Conservation (phyloP, 2,329 filamentous ascomycete genomes). For the Colletotrichum sp. region DNA sequence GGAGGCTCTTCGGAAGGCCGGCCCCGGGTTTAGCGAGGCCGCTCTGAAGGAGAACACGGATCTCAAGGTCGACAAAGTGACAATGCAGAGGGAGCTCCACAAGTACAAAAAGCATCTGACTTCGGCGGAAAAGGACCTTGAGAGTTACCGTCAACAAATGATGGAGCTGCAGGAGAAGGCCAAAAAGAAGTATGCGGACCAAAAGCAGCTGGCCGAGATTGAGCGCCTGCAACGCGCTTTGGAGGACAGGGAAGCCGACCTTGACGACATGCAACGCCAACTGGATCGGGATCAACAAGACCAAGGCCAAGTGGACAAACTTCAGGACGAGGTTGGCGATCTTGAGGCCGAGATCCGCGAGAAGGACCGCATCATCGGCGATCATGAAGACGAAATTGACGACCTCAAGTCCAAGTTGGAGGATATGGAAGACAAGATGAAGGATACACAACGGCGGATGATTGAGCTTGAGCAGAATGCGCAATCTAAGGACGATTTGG, state of each 20-base stretch:
- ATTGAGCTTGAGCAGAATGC: constrained; percentile 64
- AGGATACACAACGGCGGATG: constrained; percentile 55
- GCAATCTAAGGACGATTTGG: constrained; percentile 54
- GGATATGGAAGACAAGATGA: constrained; percentile 63
- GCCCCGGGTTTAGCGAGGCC: constrained; percentile 86
- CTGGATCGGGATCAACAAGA: constrained; percentile 62
- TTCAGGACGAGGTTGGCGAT: constrained; percentile 77
- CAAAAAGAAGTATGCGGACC: constrained; percentile 76
- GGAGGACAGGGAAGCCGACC: constrained; percentile 63
- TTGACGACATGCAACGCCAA: constrained; percentile 65
- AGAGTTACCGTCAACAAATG: constrained; percentile 82
- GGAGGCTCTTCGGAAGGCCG: constrained; percentile 84
- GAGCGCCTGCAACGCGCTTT: constrained; percentile 62
- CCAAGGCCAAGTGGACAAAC: constrained; percentile 65
- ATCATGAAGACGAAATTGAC: constrained; percentile 78
- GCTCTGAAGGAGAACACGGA: constrained; percentile 95
- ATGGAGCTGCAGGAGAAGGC: constrained; percentile 82
- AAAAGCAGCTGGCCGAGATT: constrained; percentile 67
- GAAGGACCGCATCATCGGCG: constrained; percentile 75
- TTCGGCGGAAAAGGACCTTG: constrained; percentile 84
- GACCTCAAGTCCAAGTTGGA: constrained; percentile 61
- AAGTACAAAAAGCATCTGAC: constrained; percentile 85
- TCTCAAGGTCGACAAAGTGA: constrained; percentile 90
- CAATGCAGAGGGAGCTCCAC: constrained; percentile 85
- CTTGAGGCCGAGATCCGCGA: constrained; percentile 77